Conservation (phyloP, 768 basidiomycete species). For the Pholiota molesta region DNA sequence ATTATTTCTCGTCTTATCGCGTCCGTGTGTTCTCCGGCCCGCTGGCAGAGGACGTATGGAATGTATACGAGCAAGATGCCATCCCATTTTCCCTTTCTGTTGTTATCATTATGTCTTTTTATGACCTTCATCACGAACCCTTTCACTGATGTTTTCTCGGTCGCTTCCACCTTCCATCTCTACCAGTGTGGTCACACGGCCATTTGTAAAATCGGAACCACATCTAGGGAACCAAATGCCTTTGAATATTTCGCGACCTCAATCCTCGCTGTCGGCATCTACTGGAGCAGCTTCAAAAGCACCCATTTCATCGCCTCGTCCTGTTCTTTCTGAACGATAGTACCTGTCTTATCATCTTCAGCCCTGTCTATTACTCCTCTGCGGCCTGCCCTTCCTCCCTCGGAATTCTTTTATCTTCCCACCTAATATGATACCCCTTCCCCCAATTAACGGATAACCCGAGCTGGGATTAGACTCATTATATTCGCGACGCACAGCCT, state of each 20-base stretch:
- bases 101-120: constrained; percentile 13
- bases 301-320: background rate
- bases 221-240: constrained; percentile 64
- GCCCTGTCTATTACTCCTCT: background rate
- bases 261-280: constrained; percentile 16
- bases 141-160: constrained; percentile 11
- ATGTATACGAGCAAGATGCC: background rate
- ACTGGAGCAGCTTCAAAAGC: background rate
- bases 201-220: constrained; percentile 58
- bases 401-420: background rate
- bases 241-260: constrained; percentile 44
- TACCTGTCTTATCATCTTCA: background rate
- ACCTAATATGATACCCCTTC: background rate
- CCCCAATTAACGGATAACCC: constrained; percentile 6
- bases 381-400: background rate
- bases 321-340: constrained; percentile 5
- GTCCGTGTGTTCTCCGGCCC: constrained; percentile 1
- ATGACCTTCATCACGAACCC: background rate
- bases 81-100: constrained; percentile 12
- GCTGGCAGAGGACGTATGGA: constrained; percentile 1
- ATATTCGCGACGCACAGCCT: background rate
- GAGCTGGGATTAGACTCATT: background rate
- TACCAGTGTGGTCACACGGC: constrained; percentile 35
- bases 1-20: constrained; percentile 1
- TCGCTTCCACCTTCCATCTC: constrained; percentile 11